phyloP scores from a whole-genome alignment of 176 grass and related monocot genomes.

The Secale cereale region DNA sequence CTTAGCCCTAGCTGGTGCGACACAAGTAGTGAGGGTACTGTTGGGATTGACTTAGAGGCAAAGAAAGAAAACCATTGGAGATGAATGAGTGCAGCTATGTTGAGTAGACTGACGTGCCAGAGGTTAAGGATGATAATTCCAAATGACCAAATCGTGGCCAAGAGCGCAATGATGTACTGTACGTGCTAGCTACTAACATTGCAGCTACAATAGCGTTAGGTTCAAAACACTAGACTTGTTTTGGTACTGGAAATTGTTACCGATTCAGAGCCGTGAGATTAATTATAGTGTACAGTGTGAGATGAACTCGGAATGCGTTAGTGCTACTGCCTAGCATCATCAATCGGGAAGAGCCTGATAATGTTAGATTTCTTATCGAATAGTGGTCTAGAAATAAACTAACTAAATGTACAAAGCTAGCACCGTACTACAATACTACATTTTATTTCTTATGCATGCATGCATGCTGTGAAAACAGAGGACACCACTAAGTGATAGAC shows the following conservation, averaged over 20 bases:
- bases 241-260: neutral
- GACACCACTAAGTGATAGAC: neutral
- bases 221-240: neutral
- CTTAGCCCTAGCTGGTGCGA: neutral
- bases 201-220: neutral
- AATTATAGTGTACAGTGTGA: neutral
- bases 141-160: neutral
- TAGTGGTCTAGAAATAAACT: neutral
- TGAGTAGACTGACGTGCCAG: neutral
- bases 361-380: neutral
- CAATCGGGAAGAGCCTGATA: neutral
- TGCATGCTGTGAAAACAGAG: neutral
- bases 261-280: no score
- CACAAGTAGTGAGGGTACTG: neutral
- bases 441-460: neutral
- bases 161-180: neutral
- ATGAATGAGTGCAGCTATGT: slow-evolving; percentile 1
- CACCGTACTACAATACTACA: no score
- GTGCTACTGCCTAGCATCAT: neutral
- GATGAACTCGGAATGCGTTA: neutral
- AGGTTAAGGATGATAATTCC: neutral
- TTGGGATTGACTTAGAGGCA: slow-evolving; percentile 18
- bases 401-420: neutral
- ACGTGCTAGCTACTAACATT: neutral
- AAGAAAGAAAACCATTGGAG: slow-evolving; percentile 13